Base-by-base conservation (phyloP, 768 basidiomycete genomes). In the Russula lepida region DNA sequence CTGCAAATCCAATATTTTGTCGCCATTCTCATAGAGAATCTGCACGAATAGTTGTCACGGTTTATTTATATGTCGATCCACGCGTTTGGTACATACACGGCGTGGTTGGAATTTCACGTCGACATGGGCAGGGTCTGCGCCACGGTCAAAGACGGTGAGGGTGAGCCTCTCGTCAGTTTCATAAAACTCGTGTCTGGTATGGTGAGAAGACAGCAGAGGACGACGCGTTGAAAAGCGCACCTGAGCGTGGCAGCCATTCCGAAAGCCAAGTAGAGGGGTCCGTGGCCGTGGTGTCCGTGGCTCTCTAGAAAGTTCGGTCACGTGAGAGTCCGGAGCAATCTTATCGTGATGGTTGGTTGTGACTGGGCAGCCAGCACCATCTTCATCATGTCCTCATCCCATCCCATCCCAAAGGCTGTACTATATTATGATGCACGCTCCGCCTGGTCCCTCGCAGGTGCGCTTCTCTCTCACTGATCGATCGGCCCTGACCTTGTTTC, bases 161-260 rank as follows among this genome's bases (percentile, higher is more conserved):
- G 77, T 87, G 58, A 92, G 70, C 64, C 70, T 78, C 62, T 92
- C 88, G 66, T 92, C 90, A 13, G 85, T 88, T 74, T 93, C 91
- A 72, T 92, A 93, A 72, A 88, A 93, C 71, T 91, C 89, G 75
- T 92, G 84, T 72, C 33, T 49, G 30, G 59, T 39, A 59, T 35
- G 50, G 48, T 35, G 46, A 46, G 56, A 35, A 28, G 6, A 11
- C 8, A 27, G 25, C 25, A 32, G 25, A 27, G 8, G 44, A 39
- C 27, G 15, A 48, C 15, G 17, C 30, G 51, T 47, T n/a, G 30
- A 17, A 17, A 39, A 44, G 41, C 53, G 12, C 33, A 67, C 60
- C 60, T 62, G 12, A 66, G n/a, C 21, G 51, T 39, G 32, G 64
- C 50, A 32, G 65, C 44, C 53, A 49, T 62, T 47, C 2, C 17